Conservation (phyloP, 139 green algal species). For the Micromonas pusilla region DNA sequence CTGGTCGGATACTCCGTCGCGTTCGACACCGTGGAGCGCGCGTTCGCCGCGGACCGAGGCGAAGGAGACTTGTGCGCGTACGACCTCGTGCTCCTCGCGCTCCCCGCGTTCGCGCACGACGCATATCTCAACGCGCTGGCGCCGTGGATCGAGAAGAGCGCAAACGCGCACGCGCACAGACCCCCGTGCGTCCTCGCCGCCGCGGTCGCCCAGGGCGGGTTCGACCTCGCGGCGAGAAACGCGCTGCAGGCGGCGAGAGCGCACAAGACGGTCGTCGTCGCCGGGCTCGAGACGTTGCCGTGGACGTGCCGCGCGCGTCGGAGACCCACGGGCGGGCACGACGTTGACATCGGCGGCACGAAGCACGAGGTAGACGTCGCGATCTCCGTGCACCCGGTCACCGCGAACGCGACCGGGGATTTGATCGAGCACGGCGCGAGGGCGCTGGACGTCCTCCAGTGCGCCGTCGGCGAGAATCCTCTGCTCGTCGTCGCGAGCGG, state of each 20-base stretch:
- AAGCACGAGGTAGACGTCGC: not conserved
- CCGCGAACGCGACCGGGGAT: not conserved
- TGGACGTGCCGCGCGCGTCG: not conserved
- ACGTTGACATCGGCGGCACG: not conserved
- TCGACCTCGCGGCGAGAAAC: not conserved
- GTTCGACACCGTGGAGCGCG: no score
- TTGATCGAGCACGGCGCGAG: no score
- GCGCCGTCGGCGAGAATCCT: not conserved
- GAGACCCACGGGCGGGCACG: not conserved
- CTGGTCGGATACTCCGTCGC: no score
- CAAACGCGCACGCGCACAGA: not conserved
- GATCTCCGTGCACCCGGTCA: not conserved
- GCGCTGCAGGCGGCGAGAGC: not conserved
- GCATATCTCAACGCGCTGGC: not conserved
- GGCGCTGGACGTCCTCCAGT: not conserved
- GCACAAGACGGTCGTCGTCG: not conserved
- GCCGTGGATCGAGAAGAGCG: not conserved
- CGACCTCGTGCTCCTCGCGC: not conserved
- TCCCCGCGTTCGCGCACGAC: not conserved
- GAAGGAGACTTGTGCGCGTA: no score
- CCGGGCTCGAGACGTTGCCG: not conserved
- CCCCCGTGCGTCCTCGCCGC: not conserved
- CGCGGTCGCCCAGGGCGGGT: not conserved
- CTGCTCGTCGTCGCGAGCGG: not conserved
- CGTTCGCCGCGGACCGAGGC: no score